Evolutionary conservation across 2,329 filamentous ascomycete species (phyloP).

Genomic region (Aspergillus sp.): DNA sequence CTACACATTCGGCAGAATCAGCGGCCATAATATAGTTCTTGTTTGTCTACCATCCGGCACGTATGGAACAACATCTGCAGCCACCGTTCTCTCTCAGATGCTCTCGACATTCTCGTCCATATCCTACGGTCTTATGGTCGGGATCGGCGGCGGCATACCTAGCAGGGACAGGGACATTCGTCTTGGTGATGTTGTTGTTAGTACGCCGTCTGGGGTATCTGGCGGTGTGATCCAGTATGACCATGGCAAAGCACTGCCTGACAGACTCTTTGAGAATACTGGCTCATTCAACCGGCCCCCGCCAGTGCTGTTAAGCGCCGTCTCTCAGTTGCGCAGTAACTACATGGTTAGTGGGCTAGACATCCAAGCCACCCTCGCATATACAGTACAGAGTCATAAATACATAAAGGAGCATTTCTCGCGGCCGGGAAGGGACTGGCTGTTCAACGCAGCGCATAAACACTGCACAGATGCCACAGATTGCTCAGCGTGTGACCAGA

Average conservation of each 20-base stretch:
- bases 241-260: neutral
- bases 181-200: neutral
- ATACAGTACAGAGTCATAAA: neutral
- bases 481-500: neutral
- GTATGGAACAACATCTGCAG: neutral
- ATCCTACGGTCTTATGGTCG: conserved; percentile 22
- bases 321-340: neutral
- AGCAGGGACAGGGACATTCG: neutral
- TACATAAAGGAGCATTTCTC: neutral
- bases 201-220: neutral
- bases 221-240: neutral
- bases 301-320: neutral
- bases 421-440: neutral
- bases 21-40: neutral
- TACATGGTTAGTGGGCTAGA: too few relatives aligned
- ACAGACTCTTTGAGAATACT: neutral
- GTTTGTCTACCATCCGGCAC: neutral
- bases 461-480: neutral
- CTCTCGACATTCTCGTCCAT: conserved; percentile 18
- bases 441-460: neutral
- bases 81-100: conserved; percentile 1
- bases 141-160: conserved; percentile 24
- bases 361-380: neutral
- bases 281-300: neutral
- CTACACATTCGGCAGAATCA: neutral